Base-by-base conservation (phyloP, 75 land plant species). In the Ceratopteris richardii region DNA sequence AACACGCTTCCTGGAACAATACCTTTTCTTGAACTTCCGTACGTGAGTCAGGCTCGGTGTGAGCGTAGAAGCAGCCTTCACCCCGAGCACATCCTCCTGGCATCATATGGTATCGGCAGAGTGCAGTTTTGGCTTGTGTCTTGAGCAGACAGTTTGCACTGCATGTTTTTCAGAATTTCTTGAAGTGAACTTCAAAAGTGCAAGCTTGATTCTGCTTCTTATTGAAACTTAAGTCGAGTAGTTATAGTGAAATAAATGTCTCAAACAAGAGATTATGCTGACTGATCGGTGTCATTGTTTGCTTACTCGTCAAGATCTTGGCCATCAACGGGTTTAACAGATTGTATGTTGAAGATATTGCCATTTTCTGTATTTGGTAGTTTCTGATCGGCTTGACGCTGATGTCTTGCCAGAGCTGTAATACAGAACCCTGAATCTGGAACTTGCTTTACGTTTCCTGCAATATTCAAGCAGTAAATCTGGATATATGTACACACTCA, bases 41-140 rank as follows among this genome's bases (percentile, higher is more conserved):
- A 10, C 62, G 48, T 13, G 47, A 46, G 29, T 64, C 74, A 17
- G 62, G 69, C 46, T 72, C 74, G 7, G 66, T 73, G 46, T 82
- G 85, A 2, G 75, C 71, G 64, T 54, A 82, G 24, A 65, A 62
- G 69, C 88, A 82, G 40, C 62, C 70, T 18, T 63, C 67, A 22
- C 82, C 88, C 48, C 87, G 61, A 14, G 65, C 52, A 51, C 84
- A 80, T 20, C 84, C 81, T 25, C 76, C 50, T 0, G 75, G 78
- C 29, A 73, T 69, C 57, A 44, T 33, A 44, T 57, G 71, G 66
- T 74, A 82, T 42, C 74, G 75, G 56, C 82, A 85, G 24, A 65
- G 58, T 31, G 66, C 66, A 47, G 74, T 80, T 41, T 75, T 77
- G 3, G 62, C 53, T 46, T 44, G 54, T 51, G 43, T 29, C 36